Percentiles rank a stretch among this genome's conserved stretches.
Conservation (phyloP, 2,329 filamentous ascomycete species). For the Alternaria novae-zelandiae region DNA sequence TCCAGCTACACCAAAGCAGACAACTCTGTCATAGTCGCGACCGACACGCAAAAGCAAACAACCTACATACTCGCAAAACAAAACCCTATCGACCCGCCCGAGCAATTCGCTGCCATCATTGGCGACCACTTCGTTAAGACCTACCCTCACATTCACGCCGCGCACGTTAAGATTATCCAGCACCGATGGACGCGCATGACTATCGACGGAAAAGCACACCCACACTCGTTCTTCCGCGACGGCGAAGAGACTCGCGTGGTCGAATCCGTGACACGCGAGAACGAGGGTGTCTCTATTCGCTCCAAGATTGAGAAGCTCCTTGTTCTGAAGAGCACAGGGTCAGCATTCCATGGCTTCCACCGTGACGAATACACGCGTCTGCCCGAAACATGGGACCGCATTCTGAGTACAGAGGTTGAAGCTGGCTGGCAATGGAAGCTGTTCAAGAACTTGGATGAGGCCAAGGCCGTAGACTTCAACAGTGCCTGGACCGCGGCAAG, state of each 20-base stretch:
- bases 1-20: constrained; percentile 87
- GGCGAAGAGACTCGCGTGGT: constrained; percentile 86
- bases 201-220: constrained; percentile 87
- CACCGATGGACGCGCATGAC: constrained; percentile 92
- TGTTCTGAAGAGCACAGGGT: constrained; percentile 95
- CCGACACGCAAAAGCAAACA: constrained; percentile 97
- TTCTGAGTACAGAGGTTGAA: constrained; percentile 92
- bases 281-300: constrained; percentile 74
- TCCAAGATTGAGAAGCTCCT: constrained; percentile 82
- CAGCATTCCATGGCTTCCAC: constrained; percentile 93
- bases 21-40: constrained; percentile 94
- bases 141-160: constrained; percentile 86
- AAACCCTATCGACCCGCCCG: constrained; percentile 88
- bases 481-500: constrained; percentile 78
- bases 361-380: constrained; percentile 93
- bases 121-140: constrained; percentile 86
- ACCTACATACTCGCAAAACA: constrained; percentile 91
- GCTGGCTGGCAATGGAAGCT: constrained; percentile 83
- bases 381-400: constrained; percentile 90
- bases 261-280: constrained; percentile 71
- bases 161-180: constrained; percentile 80
- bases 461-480: constrained; percentile 75
- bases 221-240: constrained; percentile 93
- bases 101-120: constrained; percentile 86
- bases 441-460: constrained; percentile 70